phyloP scores from a whole-genome alignment of 1,139 yeast genomes.

The Eremothecium sinecaudum region DNA sequence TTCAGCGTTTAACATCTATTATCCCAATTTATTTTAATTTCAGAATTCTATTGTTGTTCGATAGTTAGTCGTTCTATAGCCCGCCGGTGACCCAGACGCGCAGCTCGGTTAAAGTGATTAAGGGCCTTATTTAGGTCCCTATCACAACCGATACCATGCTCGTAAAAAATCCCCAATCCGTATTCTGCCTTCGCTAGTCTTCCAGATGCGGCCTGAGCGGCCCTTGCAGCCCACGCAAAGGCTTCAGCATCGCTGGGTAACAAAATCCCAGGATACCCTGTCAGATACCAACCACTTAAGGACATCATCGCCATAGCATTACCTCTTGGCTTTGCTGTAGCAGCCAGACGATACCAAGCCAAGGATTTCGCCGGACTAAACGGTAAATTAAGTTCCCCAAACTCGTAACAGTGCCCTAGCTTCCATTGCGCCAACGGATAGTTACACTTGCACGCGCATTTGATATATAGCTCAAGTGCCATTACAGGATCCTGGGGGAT shows the following conservation, averaged over 20 bases:
- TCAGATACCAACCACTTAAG: constrained; percentile 82
- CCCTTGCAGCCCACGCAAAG: constrained; percentile 55
- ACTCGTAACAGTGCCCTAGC: constrained; percentile 79
- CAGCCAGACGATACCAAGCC: constrained; percentile 85
- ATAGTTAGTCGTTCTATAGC: constrained; percentile 34
- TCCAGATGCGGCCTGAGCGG: constrained; percentile 72
- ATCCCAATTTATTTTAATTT: no score
- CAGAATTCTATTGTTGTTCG: no score
- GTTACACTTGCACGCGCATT: constrained; percentile 60
- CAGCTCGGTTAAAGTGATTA: constrained; percentile 50
- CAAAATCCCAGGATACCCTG: constrained; percentile 68
- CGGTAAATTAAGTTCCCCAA: constrained; percentile 63
- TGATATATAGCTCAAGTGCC: constrained; percentile 60
- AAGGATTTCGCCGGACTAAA: constrained; percentile 66
- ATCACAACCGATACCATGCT: constrained; percentile 64
- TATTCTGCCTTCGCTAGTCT: constrained; percentile 75
- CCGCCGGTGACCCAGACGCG: constrained; percentile 49
- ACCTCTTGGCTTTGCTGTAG: constrained; percentile 42
- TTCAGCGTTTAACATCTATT: no score
- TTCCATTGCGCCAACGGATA: constrained; percentile 79
- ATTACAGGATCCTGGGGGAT: constrained; percentile 39
- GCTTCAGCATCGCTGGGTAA: constrained; percentile 70
- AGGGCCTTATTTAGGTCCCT: constrained; percentile 40
- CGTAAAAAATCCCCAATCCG: constrained; percentile 74
- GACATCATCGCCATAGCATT: constrained; percentile 88